A percentile compares a stretch with the other conserved stretches of the same genome.
Evolutionary conservation across 2,329 filamentous ascomycete species (phyloP).

Genomic region (Ascosphaera acerosa): DNA sequence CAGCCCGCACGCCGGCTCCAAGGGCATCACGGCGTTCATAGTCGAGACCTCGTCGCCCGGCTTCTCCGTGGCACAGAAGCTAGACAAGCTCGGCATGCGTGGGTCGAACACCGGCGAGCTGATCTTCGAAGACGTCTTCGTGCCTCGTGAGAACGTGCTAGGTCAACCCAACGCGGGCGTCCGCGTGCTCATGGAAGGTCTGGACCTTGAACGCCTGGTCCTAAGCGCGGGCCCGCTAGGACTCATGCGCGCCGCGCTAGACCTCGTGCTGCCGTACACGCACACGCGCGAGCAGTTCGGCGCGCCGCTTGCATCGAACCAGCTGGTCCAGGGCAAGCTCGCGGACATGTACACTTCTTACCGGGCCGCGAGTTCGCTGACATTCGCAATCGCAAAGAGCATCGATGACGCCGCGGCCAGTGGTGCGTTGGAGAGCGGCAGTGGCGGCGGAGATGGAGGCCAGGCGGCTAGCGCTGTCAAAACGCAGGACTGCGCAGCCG

Average conservation of each 20-base stretch:
- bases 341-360: constrained; percentile 97
- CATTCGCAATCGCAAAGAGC: constrained; percentile 51
- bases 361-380: constrained; percentile 62
- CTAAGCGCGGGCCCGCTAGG: constrained; percentile 75
- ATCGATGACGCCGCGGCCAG: constrained; percentile 45
- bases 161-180: constrained; percentile 62
- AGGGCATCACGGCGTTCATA: constrained; percentile 87
- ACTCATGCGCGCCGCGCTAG: constrained; percentile 80
- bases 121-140: constrained; percentile 73
- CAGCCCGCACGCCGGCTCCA: constrained; percentile 48
- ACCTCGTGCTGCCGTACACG: constrained; percentile 66
- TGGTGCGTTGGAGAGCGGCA: background rate
- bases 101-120: constrained; percentile 92
- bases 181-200: constrained; percentile 78
- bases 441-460: no score
- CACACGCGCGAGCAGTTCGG: constrained; percentile 81
- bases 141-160: constrained; percentile 57
- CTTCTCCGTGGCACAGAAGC: constrained; percentile 68
- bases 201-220: constrained; percentile 82
- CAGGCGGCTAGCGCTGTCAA: constrained; percentile 25
- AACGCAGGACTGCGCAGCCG: constrained; percentile 83
- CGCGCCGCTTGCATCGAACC: constrained; percentile 65
- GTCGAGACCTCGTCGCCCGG: constrained; percentile 45
- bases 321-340: constrained; percentile 75
- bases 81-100: constrained; percentile 96